Evolutionary conservation across 2,329 filamentous ascomycete genomes (phyloP).

Genomic region (Neonectria coccinea): DNA sequence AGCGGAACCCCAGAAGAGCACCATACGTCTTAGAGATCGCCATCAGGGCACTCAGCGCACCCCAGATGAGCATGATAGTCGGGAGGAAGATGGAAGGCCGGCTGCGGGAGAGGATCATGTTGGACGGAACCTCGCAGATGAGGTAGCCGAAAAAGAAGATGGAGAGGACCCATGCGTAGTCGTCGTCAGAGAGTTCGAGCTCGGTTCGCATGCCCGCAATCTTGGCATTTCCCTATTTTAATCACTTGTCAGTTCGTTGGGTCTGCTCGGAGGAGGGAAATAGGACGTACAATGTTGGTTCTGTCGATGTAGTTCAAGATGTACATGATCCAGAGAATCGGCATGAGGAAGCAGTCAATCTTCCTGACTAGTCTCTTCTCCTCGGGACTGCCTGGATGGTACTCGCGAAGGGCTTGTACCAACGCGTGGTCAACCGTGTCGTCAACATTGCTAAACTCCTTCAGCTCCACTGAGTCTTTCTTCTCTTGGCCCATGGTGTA

Average conservation of each 20-base stretch:
- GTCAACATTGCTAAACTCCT: slow-evolving; percentile 6
- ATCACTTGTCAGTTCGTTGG: neutral
- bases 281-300: slow-evolving; percentile 40
- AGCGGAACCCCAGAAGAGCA: slow-evolving; percentile 58
- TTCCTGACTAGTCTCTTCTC: slow-evolving; percentile 57
- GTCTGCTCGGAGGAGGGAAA: fast-evolving
- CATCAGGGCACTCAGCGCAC: slow-evolving; percentile 58
- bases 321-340: slow-evolving; percentile 55
- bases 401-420: slow-evolving; percentile 7
- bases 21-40: slow-evolving; percentile 59
- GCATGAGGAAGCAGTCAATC: slow-evolving; percentile 60
- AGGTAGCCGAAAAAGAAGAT: slow-evolving; percentile 66
- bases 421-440: neutral
- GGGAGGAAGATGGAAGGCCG: slow-evolving; percentile 63
- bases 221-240: slow-evolving; percentile 25
- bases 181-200: slow-evolving; percentile 13
- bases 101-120: slow-evolving; percentile 62
- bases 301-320: slow-evolving; percentile 45
- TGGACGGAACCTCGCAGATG: slow-evolving; percentile 65
- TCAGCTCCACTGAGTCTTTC: slow-evolving; percentile 17
- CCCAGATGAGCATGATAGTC: slow-evolving; percentile 62
- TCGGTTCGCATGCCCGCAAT: slow-evolving; percentile 23
- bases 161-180: slow-evolving; percentile 17
- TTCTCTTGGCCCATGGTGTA: slow-evolving; percentile 7
- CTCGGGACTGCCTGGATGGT: slow-evolving; percentile 16